Base-by-base conservation (phyloP, 2,329 filamentous ascomycete genomes). In the Trichoderma guizhouense region DNA sequence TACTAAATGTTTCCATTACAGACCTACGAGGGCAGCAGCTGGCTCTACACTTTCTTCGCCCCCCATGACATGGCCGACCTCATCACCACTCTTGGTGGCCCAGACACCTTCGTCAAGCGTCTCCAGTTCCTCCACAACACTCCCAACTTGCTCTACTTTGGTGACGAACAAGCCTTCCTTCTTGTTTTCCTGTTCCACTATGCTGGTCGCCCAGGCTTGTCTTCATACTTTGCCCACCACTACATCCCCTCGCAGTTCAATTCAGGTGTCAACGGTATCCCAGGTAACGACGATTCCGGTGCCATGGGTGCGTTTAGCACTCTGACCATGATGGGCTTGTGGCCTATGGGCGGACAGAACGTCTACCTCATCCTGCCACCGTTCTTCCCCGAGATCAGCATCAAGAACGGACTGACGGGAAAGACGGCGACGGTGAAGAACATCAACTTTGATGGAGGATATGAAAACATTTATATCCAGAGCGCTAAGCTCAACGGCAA, bases 161-260 rank as follows among this genome's bases (percentile, higher is more conserved):
- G 91, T 24, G 88, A 93, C 76, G 86, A 88, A 76, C 86, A 86
- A 74, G 83, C 82, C 1, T 87, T 87, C 76, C 77, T 87, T 9
- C 81, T 85, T 53, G 80, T 86, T 9, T 87, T 84, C 76, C 85
- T 86, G 74, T 87, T 87, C 82, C 91, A 93, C 81, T 93, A 92
- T 76, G 88, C 86, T 1, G 90, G 88, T 1, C 87, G 91, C 0
- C 91, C 91, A 0, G 91, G 82, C 0, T 79, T 86, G 39, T 87
- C 84, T 28, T 80, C 84, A 15, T 81, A 83, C 73, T 88, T 88
- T 75, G 84, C 86, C 0, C 90, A 91, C 76, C 84, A 82, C 74
- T 93, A 93, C 76, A 91, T 93, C 72, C 91, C 91, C 0, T 83
- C 83, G 0, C 86, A 88, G 67, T 93, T 93, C 84, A 92, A 92